Evolutionary conservation across 1,284 basidiomycete species (phyloP), one percentile per base, ranked within the genome.

Genomic region (Heterobasidion irregulare): DNA sequence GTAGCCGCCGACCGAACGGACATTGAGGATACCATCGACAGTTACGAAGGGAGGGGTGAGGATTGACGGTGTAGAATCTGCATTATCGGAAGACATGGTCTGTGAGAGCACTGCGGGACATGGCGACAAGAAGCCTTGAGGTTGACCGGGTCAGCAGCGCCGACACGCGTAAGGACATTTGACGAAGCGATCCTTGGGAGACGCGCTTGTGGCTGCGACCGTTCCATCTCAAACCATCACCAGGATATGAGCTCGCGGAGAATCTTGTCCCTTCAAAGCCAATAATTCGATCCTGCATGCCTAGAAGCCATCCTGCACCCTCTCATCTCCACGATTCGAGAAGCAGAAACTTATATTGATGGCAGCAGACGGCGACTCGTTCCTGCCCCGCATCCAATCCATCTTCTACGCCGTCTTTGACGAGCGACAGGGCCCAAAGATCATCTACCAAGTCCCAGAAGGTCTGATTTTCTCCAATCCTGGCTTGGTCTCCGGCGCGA

Each of bases 401-500:
- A 85, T 94, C 8, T 93, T 94, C 72, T 93, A 93, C 64, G 86
- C 91, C 13, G 83, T 89, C 12, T 96, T 96, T 66, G 92, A 96
- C 68, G 78, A 86, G 48, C 75, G 75, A 8, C 80, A 87, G 61
- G 94, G 93, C 0, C 89, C 92, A 13, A 90, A 90, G 67, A 87
- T 96, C 53, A 81, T 93, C 19, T 90, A 86, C 63, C 93, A 95
- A 68, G 91, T 96, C 7, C 93, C 93, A 0, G 94, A 96, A 68
- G 90, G 85, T 38, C 80, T 90, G 45, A 90, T 95, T 58, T 74
- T 78, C 4, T 56, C 54, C 33, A 48, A 50, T 33, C 54, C 59
- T 3, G 57, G 53, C 41, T 36, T 32, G 2, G 49, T 54, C 16
- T 58, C 64, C 1, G 60, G 57, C n/a, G 62, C 50, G 32, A 59